Percentiles rank a stretch among this genome's conserved stretches.
phyloP scores from a whole-genome alignment of 768 basidiomycete genomes.

The Crucibulum laeve region DNA sequence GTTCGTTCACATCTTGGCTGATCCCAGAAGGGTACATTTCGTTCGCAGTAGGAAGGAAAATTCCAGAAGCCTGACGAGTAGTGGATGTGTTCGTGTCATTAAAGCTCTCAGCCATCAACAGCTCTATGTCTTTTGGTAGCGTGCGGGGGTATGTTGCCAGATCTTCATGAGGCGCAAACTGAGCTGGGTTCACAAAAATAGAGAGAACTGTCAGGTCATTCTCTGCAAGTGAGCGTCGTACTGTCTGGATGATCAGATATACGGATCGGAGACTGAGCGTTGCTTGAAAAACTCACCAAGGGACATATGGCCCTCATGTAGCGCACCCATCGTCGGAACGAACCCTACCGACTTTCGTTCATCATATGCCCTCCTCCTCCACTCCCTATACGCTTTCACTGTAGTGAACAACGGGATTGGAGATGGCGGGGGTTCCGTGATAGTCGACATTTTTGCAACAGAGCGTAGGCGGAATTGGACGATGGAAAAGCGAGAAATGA shows the following conservation, averaged over 20 bases:
- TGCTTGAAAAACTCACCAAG: constrained; percentile 58
- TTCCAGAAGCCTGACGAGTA: constrained; percentile 50
- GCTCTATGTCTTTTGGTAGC: constrained; percentile 65
- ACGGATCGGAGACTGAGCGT: no score
- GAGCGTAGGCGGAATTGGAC: background rate
- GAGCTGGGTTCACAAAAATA: constrained; percentile 97
- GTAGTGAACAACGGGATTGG: constrained; percentile 51
- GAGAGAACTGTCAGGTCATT: constrained; percentile 90
- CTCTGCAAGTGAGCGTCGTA: constrained; percentile 66
- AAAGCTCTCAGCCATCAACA: constrained; percentile 32
- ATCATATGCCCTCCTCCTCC: constrained; percentile 64
- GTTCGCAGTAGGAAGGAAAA: constrained; percentile 74
- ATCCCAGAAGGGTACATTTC: constrained; percentile 97
- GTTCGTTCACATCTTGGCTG: constrained; percentile 63
- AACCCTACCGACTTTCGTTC: constrained; percentile 74
- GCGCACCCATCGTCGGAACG: constrained; percentile 97
- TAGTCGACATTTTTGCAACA: constrained; percentile 4
- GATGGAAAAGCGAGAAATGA: background rate
- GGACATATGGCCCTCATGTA: constrained; percentile 90
- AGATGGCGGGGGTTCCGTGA: constrained; percentile 24
- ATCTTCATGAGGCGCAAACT: constrained; percentile 96
- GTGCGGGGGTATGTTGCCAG: constrained; percentile 89
- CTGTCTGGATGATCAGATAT: constrained; percentile 34
- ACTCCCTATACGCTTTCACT: constrained; percentile 59
- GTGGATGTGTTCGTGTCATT: constrained; percentile 11